phyloP scores from a whole-genome alignment of 164 flowering plant species.

The Sedum album region DNA sequence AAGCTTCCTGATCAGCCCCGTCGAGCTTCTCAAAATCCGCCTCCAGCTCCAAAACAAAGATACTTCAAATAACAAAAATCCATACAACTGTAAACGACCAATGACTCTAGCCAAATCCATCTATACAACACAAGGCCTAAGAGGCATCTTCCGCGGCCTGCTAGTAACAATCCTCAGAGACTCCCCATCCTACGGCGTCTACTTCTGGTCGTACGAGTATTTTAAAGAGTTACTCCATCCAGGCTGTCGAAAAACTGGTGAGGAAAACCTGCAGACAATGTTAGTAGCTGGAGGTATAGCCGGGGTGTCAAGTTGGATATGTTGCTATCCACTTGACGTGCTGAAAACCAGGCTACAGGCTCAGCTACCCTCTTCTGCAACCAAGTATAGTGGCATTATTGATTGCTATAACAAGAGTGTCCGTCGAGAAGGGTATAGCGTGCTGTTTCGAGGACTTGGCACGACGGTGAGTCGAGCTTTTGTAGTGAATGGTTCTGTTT shows the following conservation, averaged over 20 bases:
- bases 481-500: background rate
- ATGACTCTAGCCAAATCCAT: background rate
- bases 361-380: slow-evolving; percentile 1
- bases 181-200: slow-evolving; percentile 2
- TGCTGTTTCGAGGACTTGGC: background rate
- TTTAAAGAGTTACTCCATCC: background rate
- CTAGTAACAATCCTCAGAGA: background rate
- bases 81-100: background rate
- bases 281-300: background rate
- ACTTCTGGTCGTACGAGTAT: background rate
- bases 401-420: background rate
- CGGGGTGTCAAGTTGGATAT: slow-evolving; percentile 1
- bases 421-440: background rate
- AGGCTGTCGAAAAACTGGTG: background rate
- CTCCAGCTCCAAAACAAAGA: background rate
- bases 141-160: slow-evolving; percentile 1
- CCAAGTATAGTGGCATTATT: slow-evolving; percentile 2
- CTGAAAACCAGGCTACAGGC: slow-evolving; percentile 5
- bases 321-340: slow-evolving; percentile 5
- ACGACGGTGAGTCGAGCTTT: slow-evolving; percentile 4
- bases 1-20: slow-evolving; percentile 2
- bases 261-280: background rate
- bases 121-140: background rate
- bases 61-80: background rate
- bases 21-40: background rate